Percentiles rank a stretch among this genome's conserved stretches.
phyloP scores from a whole-genome alignment of 345 rosid genomes.

The Camelina sativa region DNA sequence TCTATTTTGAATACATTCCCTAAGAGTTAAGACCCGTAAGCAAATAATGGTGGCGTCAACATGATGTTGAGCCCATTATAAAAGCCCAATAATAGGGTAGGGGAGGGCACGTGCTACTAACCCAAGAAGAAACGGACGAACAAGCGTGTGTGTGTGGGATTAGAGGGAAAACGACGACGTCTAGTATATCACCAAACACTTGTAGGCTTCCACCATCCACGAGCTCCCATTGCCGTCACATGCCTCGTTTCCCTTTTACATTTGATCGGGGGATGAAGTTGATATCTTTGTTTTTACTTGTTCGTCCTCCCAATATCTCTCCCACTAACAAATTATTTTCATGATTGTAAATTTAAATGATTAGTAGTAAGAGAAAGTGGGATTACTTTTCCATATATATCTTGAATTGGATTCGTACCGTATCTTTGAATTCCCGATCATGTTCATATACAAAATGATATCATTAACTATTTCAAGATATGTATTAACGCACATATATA shows the following conservation, averaged over 20 bases:
- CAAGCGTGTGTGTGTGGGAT: constrained; percentile 43
- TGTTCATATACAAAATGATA: not conserved
- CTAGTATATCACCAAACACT: constrained; percentile 32
- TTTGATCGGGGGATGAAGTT: not conserved
- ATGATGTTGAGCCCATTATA: too few species aligned
- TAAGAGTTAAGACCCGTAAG: too few species aligned
- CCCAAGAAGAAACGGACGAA: constrained; percentile 36
- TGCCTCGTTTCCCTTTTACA: constrained; percentile 27
- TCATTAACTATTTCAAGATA: constrained; percentile 10
- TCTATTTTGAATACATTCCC: too few species aligned
- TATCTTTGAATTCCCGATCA: constrained; percentile 20
- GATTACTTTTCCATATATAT: constrained; percentile 29
- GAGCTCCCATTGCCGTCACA: constrained; percentile 34
- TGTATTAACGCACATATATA: constrained; percentile 15
- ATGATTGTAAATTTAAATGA: constrained; percentile 20
- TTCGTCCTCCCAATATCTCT: constrained; percentile 24
- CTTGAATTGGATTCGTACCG: constrained; percentile 15
- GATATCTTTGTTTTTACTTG: not conserved
- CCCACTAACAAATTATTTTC: constrained; percentile 28
- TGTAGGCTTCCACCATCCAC: constrained; percentile 42
- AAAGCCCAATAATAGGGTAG: constrained; percentile 13
- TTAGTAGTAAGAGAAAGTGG: constrained; percentile 12
- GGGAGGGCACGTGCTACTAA: constrained; percentile 21
- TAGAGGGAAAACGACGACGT: constrained; percentile 37
- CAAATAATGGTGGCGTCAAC: too few species aligned